phyloP scores from a whole-genome alignment of 352 stramenopile genomes.

The Blastocystis sp. region DNA sequence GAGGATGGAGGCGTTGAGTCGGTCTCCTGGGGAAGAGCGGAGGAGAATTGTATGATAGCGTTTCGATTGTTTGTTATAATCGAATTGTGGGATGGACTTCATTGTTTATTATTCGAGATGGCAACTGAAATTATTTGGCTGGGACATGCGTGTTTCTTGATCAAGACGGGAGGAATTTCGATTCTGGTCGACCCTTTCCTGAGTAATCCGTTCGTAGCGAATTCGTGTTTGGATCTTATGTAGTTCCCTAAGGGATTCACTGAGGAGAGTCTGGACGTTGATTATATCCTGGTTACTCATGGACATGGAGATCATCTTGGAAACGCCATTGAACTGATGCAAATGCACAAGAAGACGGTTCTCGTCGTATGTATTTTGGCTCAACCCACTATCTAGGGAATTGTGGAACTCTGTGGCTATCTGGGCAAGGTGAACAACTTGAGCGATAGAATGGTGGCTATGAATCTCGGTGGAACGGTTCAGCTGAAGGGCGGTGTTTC shows the following conservation, averaged over 20 bases:
- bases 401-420: slow-evolving; percentile 48
- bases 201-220: slow-evolving; percentile 36
- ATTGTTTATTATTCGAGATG: too few relatives aligned
- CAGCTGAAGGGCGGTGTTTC: not conserved
- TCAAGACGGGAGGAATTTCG: slow-evolving; percentile 1
- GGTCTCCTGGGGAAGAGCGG: not conserved
- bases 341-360: not conserved
- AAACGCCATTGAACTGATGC: slow-evolving; percentile 9
- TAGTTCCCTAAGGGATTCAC: not conserved
- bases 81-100: not conserved
- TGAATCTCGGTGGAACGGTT: slow-evolving; percentile 52
- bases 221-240: not conserved
- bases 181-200: slow-evolving; percentile 49
- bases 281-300: slow-evolving; percentile 55
- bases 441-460: slow-evolving; percentile 7
- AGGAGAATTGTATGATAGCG: not conserved
- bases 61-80: not conserved
- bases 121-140: too few relatives aligned
- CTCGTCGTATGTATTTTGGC: slow-evolving; percentile 3
- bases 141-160: slow-evolving; percentile 51
- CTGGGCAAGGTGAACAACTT: not conserved
- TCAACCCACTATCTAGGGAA: not conserved
- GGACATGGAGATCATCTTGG: slow-evolving; percentile 46
- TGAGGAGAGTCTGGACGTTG: slow-evolving; percentile 3
- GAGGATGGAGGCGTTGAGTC: not conserved